These are phyloP conservation scores for Agarophyton chilense DNA, from an alignment of 23 red algal species.

Conservation along the genomic window DNA sequence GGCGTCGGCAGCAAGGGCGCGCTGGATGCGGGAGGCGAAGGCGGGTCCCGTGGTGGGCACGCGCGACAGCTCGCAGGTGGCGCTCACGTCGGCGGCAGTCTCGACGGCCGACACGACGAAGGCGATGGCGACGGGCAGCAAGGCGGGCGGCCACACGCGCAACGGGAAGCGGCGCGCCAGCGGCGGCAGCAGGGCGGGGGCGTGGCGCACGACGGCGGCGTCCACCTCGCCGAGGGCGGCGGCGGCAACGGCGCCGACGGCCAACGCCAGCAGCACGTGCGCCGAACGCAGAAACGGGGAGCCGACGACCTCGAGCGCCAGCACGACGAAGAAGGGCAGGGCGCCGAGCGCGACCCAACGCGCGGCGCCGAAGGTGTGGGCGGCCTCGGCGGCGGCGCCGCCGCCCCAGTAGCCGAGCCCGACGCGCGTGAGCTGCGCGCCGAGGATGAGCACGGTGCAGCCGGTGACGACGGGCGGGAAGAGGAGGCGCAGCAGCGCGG, in stretches of 20 bases:
- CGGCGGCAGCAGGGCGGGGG: constrained; percentile 60
- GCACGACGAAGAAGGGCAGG: constrained; percentile 57
- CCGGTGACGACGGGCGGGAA: constrained; percentile 88
- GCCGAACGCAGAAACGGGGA: constrained; percentile 79
- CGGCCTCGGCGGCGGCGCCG: constrained; percentile 22
- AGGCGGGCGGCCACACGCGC: constrained; percentile 67
- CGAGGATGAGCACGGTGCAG: constrained; percentile 72
- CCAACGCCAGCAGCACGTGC: constrained; percentile 61
- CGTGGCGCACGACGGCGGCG: constrained; percentile 11
- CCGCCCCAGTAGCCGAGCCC: constrained; percentile 75
- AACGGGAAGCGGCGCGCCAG: constrained; percentile 71
- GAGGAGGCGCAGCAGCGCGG: neutral
- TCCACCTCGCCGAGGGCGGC: constrained; percentile 51
- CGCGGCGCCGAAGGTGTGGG: constrained; percentile 44
- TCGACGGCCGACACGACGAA: constrained; percentile 71
- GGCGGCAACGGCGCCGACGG: constrained; percentile 50
- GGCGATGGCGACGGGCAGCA: constrained; percentile 74
- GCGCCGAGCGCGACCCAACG: constrained; percentile 75
- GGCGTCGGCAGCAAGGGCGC: constrained; percentile 73
- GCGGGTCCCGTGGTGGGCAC: constrained; percentile 46
- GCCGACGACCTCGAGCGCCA: constrained; percentile 80
- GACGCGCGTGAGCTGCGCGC: constrained; percentile 26
- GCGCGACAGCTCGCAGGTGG: constrained; percentile 73
- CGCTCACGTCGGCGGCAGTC: constrained; percentile 70
- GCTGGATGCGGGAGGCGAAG: constrained; percentile 68